Evolutionary conservation across 73 alveolate genomes (phyloP), one percentile per base, ranked within the genome.

Genomic region (Blepharisma stoltei): DNA sequence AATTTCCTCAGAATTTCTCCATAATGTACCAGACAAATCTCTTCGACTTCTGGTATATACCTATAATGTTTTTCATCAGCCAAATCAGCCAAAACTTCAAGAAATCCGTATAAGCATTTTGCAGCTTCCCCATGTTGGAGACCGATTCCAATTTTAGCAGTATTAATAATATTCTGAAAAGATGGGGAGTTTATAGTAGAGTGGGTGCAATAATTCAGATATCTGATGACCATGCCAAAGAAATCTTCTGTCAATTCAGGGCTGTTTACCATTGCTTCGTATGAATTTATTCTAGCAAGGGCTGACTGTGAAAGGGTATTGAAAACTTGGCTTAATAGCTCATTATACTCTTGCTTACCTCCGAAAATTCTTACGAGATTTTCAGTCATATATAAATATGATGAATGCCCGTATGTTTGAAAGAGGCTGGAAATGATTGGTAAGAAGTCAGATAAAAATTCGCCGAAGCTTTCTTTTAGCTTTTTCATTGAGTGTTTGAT

Each of bases 161-260:
- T 18, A 18, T 18, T n/a, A n/a, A 38, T 9, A 18, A 69, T n/a
- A 1, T 69, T 69, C 4, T 69, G 32, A 69, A 44, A 69, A 53
- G 14, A 7, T 44, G 71, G 45, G 45, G 67, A 14, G 9, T 18
- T n/a, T n/a, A 69, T 11, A 9, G 41, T n/a, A 44, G 65, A 71
- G n/a, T 69, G 27, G 11, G 60, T 9, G n/a, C 18, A 69, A 69
- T 69, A 53, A 1, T 37, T 43, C 11, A 69, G 21, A 44, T 69
- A 37, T 38, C 65, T 25, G 27, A 23, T 46, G 25, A n/a, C 55
- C 79, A 69, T 69, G 1, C 79, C 79, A 46, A 69, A 69, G 65
- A 69, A 69, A 43, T 69, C 79, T 43, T 69, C 79, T 1, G 65
- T 69, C n/a, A 69, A 6, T 46, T 69, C 79, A 69, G 79, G 79